A percentile compares a stretch with the other conserved stretches of the same genome.
Conservation (phyloP, 148 eudicot genomes). For the Rhododendron griersonianum region DNA sequence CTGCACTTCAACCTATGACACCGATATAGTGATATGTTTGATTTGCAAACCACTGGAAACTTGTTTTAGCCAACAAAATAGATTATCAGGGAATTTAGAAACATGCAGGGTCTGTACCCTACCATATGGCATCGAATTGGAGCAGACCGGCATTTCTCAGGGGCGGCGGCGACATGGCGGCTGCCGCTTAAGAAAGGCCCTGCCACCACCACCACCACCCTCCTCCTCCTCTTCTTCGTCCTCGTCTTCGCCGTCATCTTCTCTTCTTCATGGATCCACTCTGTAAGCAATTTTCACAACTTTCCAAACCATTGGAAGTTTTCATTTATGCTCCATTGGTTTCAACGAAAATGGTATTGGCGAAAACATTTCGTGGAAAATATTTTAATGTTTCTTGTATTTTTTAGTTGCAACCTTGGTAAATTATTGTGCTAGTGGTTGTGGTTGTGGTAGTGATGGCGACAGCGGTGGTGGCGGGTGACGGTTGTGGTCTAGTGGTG, state of each 20-base stretch:
- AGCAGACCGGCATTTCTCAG: background rate
- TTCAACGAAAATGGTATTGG: background rate
- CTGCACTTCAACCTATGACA: background rate
- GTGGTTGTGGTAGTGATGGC: background rate
- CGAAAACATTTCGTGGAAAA: background rate
- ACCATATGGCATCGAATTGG: background rate
- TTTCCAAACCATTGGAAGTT: background rate
- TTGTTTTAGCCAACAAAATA: background rate
- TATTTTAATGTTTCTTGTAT: background rate
- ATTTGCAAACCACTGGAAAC: background rate
- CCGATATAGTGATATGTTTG: background rate
- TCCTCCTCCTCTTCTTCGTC: background rate
- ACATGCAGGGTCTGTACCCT: background rate
- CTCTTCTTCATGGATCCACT: conserved; percentile 4
- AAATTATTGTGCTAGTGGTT: background rate
- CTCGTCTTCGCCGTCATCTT: background rate
- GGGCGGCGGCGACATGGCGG: background rate
- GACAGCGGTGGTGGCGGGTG: no score
- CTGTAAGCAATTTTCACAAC: conserved; percentile 10
- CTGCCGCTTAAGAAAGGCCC: conserved; percentile 9
- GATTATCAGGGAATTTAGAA: background rate
- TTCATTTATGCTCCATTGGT: background rate
- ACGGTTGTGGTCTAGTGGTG: background rate
- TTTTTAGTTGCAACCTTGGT: background rate
- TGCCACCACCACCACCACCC: background rate